Evolutionary conservation across 768 basidiomycete genomes (phyloP), one percentile per base, ranked within the genome.

Genomic region (Tremella fuciformis): DNA sequence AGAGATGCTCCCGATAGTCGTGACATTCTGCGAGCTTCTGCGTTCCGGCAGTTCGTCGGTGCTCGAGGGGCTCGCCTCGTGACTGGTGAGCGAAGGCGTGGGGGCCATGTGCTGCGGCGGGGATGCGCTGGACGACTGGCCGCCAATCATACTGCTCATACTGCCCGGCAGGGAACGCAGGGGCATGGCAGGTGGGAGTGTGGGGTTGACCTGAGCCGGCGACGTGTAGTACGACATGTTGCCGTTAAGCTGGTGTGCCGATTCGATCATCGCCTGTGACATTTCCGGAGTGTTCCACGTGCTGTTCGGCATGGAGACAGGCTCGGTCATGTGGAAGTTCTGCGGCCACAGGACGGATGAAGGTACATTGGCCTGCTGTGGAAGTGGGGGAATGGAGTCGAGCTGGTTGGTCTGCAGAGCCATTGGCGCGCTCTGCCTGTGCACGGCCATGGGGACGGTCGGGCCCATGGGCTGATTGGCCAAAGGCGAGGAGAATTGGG

Each of bases 11-110:
- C 29, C 29, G 29, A 34, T 34, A 34, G 29, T 34, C 29, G 29
- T 34, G 29, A 34, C 11, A 7, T 42, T 53, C 46, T 55, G 55
- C 47, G 56, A 63, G 29, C 18, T 49, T 24, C 63, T 53, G 25
- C 56, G 40, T 42, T 68, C 63, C 13, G 55, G 39, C 18, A 61
- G 67, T 57, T 69, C 67, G 24, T 65, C 64, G n/a, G 53, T 55
- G 8, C 49, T 39, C 3, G 58, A 57, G 0, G 68, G 71, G 38
- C 68, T 70, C 22, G 65, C 68, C 13, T 68, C 55, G 42, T 60
- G 61, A 50, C 62, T 71, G 19, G 66, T 68, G 21, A 73, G 50
- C 2, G 66, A 65, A 8, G 71, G 71, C 9, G 71, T 73, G 8
- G 63, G 53, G 2, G 62, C 68, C 8, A 63, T 19, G 34, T 26